Evolutionary conservation across 768 basidiomycete genomes (phyloP), one percentile per base, ranked within the genome.

Genomic region (Rubroboletus satanas): DNA sequence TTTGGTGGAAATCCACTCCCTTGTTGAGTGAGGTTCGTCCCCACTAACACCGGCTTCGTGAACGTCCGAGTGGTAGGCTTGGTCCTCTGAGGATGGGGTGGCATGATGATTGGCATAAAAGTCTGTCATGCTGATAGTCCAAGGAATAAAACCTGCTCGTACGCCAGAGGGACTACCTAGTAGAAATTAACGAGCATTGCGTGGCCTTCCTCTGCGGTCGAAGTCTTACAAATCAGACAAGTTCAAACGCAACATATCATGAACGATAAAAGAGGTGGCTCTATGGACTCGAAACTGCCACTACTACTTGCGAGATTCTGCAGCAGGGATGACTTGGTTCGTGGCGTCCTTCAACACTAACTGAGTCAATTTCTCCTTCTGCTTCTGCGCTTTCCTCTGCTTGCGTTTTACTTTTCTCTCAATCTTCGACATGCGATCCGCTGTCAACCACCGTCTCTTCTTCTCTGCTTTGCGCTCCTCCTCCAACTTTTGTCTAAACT

Each of bases 401-500:
- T 77, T 75, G 35, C 77, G 66, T 51, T 70, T 62, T 6, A 55
- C 67, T 45, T 67, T 75, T 51, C 71, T 71, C 45, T 66, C 72
- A 7, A 71, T 59, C 44, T 65, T 72, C 7, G 70, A 79, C 66
- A 77, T 38, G 41, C 73, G 73, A 41, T 70, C 74, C 21, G 62
- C 58, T 0, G 71, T 73, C 47, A 73, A 65, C 77, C 76, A 77
- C 44, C 78, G 79, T 59, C 77, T 78, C 75, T 84, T 85, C 73
- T 80, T 77, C 67, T 82, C 78, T 47, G 78, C 81, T 58, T 81
- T 80, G 55, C 79, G 74, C 58, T 87, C 79, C 47, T 79, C 77
- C 54, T 80, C 77, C 52, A 90, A 55, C 58, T 75, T 75, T 64
- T 82, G 76, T 56, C 83, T 77, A 80, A 83, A 92, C 70, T 84